Evolutionary conservation across 345 rosid species (phyloP), one percentile per base, ranked within the genome.

Genomic region (Acer yangbiense): DNA sequence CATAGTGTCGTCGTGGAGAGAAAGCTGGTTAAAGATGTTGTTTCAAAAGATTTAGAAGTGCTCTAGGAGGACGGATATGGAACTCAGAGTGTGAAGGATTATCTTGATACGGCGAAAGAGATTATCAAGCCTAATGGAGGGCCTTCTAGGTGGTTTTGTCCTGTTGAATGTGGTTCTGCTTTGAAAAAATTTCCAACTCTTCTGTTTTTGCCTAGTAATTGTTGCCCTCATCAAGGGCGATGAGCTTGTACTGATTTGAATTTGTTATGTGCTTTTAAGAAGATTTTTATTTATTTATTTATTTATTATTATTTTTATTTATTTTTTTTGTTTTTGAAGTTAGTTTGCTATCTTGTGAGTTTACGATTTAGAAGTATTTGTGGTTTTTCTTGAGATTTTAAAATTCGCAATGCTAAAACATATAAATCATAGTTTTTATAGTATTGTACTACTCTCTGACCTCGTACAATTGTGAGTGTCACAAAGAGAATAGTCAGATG

Each of bases 41-140:
- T 78, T 77, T 68, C 83, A 5, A 68, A 83, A 23, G 82, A 81
- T 55, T 76, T 95, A 84, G 88, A 89, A 77, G 78, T 84, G 63
- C 79, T 89, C 71, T 95, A 98, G 99, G 93, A 95, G 78, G 97
- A 95, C 87, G 99, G 95, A 17, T 95, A 89, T 73, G 90, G 95
- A 41, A 82, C 87, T 18, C 83, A 50, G 44, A 86, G 86, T 18
- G 86, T 89, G 1, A 87, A 89, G 83, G 94, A 93, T 87, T 93
- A 84, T 84, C 83, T 91, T 55, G 83, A 85, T 6, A 89, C 20
- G 20, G 82, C 94, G 20, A 86, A 69, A 80, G 94, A 88, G 79
- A 83, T 92, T 18, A 81, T 90, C 77, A 90, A 77, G 77, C 82
- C 85, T 7, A 95, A 91, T 32, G 92, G 94, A 5, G 99, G 98